Conservation (phyloP, 345 rosid species). For the Dipteronia sinensis region DNA sequence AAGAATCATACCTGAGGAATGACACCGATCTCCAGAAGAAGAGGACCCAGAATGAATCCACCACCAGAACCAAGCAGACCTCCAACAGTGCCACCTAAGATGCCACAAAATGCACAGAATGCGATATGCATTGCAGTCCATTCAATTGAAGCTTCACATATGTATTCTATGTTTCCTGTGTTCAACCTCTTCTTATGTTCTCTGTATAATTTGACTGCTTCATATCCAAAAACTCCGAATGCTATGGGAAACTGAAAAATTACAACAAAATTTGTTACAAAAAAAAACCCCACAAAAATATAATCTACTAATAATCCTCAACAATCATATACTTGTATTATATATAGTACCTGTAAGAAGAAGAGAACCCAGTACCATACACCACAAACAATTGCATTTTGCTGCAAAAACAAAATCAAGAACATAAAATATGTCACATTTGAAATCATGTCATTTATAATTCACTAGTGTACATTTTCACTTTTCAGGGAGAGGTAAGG, state of each 20-base stretch:
- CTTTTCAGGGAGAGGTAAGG: not conserved
- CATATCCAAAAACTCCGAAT: constrained; percentile 57
- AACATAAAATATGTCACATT: constrained; percentile 1
- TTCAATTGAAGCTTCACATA: constrained; percentile 88
- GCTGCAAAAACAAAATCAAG: constrained; percentile 47
- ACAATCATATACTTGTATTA: not conserved
- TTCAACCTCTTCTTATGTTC: constrained; percentile 61
- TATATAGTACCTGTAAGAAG: constrained; percentile 65
- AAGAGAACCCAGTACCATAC: constrained; percentile 77
- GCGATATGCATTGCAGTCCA: constrained; percentile 76
- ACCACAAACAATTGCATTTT: constrained; percentile 67
- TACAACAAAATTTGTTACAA: not conserved
- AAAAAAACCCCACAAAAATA: not conserved
- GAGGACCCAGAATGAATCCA: constrained; percentile 90
- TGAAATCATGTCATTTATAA: not conserved
- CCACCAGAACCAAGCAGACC: constrained; percentile 98
- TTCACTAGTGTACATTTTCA: no score
- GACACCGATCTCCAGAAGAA: constrained; percentile 97
- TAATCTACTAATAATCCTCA: not conserved
- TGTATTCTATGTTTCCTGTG: constrained; percentile 60
- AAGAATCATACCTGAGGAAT: constrained; percentile 68
- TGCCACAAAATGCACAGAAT: constrained; percentile 84
- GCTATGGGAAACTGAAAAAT: constrained; percentile 69
- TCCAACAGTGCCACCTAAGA: constrained; percentile 85
- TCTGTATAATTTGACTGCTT: constrained; percentile 62